Base-by-base conservation (phyloP, 768 basidiomycete genomes). In the Termitomyces sp. region DNA sequence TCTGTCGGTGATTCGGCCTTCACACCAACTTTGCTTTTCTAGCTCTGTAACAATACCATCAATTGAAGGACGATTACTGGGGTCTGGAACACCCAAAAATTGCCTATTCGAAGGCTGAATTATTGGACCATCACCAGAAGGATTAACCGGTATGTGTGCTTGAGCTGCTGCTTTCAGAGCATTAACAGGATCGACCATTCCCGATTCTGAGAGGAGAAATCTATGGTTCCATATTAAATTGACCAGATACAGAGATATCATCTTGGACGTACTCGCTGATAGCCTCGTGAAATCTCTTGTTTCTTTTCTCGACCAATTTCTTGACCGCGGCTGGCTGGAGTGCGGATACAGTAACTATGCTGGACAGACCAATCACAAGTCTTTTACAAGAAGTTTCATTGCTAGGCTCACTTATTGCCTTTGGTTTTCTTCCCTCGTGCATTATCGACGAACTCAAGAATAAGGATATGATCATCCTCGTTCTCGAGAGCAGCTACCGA, bases 121-220 rank as follows among this genome's bases (percentile, higher is more conserved):
- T 51, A 60, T 12, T 56, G 58, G 57, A 58, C 42, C 4, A 20
- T 57, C 52, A 45, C 32, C 34, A 37, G 69, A 72, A 6, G 88
- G 87, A 65, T 89, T 79, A 32, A 89, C 75, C 3, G 94, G 94
- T 10, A 95, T 78, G 64, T 90, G 86, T 32, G 86, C 85, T 31
- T 77, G 78, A 2, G 86, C 88, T 29, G 91, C 91, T 6, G 82
- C 80, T 69, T 86, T 81, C 7, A 96, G 71, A 10, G 94, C 71
- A 14, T 68, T 65, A 1, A 86, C 82, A 0, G 93, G 82, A 67
- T 93, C 88, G 29, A 87, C 87, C 0, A 66, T 70, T 10, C 71
- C 68, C 2, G 79, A 71, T 12, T 82, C 80, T 8, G 89, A 86
- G 8, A 71, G 65, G 20, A 93, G 71, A 42, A 93, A 78, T 61